phyloP scores from a whole-genome alignment of 140 eudicot genomes.

The Oenanthe javanica region DNA sequence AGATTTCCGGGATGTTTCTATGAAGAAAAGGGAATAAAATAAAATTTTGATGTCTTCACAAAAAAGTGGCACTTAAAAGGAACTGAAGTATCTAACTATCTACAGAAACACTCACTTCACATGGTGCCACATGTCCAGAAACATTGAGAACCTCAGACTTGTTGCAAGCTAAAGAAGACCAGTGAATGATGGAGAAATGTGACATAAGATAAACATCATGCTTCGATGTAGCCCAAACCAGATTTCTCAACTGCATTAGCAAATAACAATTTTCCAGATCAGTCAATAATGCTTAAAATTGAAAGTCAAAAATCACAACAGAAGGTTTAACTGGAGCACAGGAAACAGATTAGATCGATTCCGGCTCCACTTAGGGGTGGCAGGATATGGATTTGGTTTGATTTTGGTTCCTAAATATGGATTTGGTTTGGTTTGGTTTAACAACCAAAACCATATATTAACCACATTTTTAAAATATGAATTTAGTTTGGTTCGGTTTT shows the following conservation, averaged over 20 bases:
- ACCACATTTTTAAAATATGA: too few species aligned
- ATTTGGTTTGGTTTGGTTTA: too few species aligned
- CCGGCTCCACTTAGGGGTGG: not conserved
- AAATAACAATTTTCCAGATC: not conserved
- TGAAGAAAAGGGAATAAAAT: not conserved
- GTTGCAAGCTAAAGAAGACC: constrained; percentile 61
- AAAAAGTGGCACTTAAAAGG: not conserved
- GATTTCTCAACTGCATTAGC: constrained; percentile 67
- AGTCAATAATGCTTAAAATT: not conserved
- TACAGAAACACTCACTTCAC: constrained; percentile 48
- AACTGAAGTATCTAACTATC: not conserved
- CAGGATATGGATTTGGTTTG: too few species aligned
- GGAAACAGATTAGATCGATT: not conserved
- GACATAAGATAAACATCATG: constrained; percentile 94
- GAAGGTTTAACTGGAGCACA: not conserved
- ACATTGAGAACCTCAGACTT: constrained; percentile 69
- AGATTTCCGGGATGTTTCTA: constrained; percentile 90
- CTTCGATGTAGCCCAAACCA: constrained; percentile 96
- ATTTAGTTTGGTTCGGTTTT: too few species aligned
- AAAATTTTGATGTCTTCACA: not conserved
- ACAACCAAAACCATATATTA: too few species aligned
- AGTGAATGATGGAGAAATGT: constrained; percentile 52
- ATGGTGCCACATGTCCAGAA: constrained; percentile 84
- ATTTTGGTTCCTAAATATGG: too few species aligned
- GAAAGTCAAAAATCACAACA: not conserved